A percentile compares a stretch with the other conserved stretches of the same genome.
phyloP scores from a whole-genome alignment of 1,139 yeast species.

The Pichia kudriavzevii region DNA sequence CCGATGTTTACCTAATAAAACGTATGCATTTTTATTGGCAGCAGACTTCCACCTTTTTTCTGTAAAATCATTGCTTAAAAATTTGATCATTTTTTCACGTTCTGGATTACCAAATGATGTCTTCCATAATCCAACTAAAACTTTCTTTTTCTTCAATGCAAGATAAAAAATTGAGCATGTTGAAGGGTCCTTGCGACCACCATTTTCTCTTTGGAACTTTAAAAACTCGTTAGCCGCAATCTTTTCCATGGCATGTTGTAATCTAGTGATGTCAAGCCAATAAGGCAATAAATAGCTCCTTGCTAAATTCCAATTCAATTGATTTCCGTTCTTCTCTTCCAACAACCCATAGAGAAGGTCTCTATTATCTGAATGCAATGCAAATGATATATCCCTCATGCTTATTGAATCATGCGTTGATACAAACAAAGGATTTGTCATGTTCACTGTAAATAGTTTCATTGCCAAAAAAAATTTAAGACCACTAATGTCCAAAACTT shows the following conservation, averaged over 20 bases:
- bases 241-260: slow-evolving; percentile 51
- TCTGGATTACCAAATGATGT: slow-evolving; percentile 71
- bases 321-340: slow-evolving; percentile 36
- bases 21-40: slow-evolving; percentile 89
- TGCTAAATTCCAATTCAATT: slow-evolving; percentile 53
- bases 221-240: slow-evolving; percentile 63
- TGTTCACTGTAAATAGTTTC: slow-evolving; percentile 55
- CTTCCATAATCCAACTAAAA: slow-evolving; percentile 77
- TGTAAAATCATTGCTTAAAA: slow-evolving; percentile 68
- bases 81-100: slow-evolving; percentile 69
- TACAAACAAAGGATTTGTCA: slow-evolving; percentile 32
- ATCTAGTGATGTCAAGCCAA: slow-evolving; percentile 57
- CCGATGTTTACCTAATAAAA: slow-evolving; percentile 79
- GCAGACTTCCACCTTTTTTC: slow-evolving; percentile 77
- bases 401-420: slow-evolving; percentile 34
- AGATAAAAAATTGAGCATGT: slow-evolving; percentile 67
- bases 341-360: slow-evolving; percentile 54
- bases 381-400: slow-evolving; percentile 85
- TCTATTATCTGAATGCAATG: slow-evolving; percentile 73
- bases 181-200: slow-evolving; percentile 60
- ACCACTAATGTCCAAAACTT: slow-evolving; percentile 66
- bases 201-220: slow-evolving; percentile 22
- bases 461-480: slow-evolving; percentile 65
- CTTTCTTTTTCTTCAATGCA: slow-evolving; percentile 70
- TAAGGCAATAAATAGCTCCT: slow-evolving; percentile 58